Base-by-base conservation (phyloP, 305 asterid species). In the Coffea humblotiana region DNA sequence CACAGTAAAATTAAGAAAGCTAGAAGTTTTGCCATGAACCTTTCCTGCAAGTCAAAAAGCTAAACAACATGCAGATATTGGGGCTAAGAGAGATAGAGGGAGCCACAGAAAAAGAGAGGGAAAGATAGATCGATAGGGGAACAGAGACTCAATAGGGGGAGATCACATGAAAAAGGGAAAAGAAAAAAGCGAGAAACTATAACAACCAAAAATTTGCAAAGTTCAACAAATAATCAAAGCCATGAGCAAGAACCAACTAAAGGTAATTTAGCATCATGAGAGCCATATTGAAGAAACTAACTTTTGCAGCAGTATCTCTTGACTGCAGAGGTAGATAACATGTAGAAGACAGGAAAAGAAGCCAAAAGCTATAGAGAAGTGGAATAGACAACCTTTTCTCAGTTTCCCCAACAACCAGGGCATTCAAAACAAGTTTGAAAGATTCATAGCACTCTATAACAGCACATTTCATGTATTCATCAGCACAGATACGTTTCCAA, bases 391-490 rank as follows among this genome's bases (percentile, higher is more conserved):
- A 96, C 99, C 99, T 91, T 89, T 93, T 93, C 92, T 96, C 99
- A 77, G 97, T 88, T 85, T 94, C 98, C 80, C 97, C 97, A 77
- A 79, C 87, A 85, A 94, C 91, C 92, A 94, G 82, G 77, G 91
- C 85, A 83, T 92, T 89, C 82, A 96, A 84, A 78, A 96, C 87
- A 77, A 86, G 94, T 88, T 96, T 96, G 89, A 96, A 93, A 78
- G 98, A 93, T 78, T 94, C 98, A 54, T 94, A 96, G 89, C 99
- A 94, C 84, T 96, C 99, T 69, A 93, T 85, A 32, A 94, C 98
- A 69, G 99, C 98, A 81, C 99, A 93, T 86, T 96, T 93, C 97
- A 94, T 89, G 63, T 93, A 96, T 67, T 96, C 97, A 86, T 96
- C 99, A 6, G 92, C 90, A 86, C 95, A 90, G 83, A 96, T 93